Evolutionary conservation across 352 stramenopile species (phyloP), one percentile per base, ranked within the genome.

Genomic region (Globisporangium sylvaticum): DNA sequence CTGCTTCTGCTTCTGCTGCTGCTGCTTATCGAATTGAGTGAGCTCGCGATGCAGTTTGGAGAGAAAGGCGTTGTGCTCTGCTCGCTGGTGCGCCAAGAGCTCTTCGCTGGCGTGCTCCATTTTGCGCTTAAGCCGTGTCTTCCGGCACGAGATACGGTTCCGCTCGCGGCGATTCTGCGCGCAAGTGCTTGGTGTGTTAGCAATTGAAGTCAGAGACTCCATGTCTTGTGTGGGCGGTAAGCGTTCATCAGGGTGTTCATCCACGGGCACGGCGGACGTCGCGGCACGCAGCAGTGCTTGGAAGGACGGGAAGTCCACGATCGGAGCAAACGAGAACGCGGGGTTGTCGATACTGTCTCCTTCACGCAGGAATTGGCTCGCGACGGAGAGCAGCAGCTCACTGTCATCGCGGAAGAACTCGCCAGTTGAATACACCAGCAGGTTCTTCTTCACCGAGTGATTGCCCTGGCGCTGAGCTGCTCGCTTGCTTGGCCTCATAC

Each of bases 51-150:
- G 64, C 14, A 87, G 55, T 29, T 75, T 63, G 15, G 59, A 65
- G 14, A 87, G 73, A 58, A 77, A 84, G 24, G 64, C 46, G 1
- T 77, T 66, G n/a, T 74, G 73, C 37, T 73, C 55, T 29, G 77
- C 55, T 22, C 79, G 75, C 29, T 75, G 68, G 31, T 54, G 60
- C 56, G 68, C 61, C 7, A 83, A 44, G 34, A 77, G 14, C 25
- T 73, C 48, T 5, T 73, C 66, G 12, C 62, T 56, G n/a, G 68
- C 52, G 8, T 83, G 76, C 29, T 79, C 63, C 14, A 80, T 62
- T 55, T 84, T 84, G 24, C 76, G 76, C 58, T 80, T 83, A 3
- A 84, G 65, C 9, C 79, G 74, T 22, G 76, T 80, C 60, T 84
- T 86, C 46, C 76, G 74, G 39, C 76, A 83, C 14, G 76, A 84